Conservation (phyloP, 129 eudicot genomes). For the Daucus carota region DNA sequence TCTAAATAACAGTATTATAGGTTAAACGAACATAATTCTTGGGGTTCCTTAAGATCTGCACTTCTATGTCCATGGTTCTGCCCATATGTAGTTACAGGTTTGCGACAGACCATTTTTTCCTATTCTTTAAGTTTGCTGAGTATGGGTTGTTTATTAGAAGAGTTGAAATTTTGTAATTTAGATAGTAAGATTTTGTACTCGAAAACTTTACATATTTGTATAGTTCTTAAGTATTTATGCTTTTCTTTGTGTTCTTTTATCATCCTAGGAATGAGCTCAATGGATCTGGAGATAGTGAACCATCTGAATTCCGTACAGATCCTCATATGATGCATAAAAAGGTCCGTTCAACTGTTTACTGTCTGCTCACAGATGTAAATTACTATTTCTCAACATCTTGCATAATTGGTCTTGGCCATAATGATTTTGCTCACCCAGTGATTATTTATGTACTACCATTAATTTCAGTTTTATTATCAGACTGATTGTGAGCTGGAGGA, state of each 20-base stretch:
- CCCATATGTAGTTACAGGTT: neutral
- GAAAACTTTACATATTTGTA: neutral
- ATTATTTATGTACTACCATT: neutral
- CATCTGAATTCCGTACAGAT: slow-evolving; percentile 27
- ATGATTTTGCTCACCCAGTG: neutral
- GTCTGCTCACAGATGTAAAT: neutral
- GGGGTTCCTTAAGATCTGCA: neutral
- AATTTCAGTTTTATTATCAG: neutral
- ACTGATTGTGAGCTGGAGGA: neutral
- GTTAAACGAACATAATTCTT: neutral
- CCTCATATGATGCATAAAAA: slow-evolving; percentile 37
- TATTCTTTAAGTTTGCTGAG: neutral
- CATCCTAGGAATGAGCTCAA: slow-evolving; percentile 26
- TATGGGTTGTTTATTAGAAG: neutral
- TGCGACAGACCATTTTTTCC: neutral
- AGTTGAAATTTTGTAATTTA: neutral
- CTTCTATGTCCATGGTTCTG: neutral
- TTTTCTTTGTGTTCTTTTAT: neutral
- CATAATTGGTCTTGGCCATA: neutral
- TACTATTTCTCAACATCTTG: neutral
- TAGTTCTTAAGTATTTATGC: neutral
- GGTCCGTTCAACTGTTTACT: slow-evolving; percentile 28
- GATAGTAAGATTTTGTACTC: neutral
- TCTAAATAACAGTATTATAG: neutral
- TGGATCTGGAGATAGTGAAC: slow-evolving; percentile 24